Percentiles rank a stretch among this genome's conserved stretches.
phyloP scores from a whole-genome alignment of 805 yeast genomes.

The Nakazawaea ambrosiae region DNA sequence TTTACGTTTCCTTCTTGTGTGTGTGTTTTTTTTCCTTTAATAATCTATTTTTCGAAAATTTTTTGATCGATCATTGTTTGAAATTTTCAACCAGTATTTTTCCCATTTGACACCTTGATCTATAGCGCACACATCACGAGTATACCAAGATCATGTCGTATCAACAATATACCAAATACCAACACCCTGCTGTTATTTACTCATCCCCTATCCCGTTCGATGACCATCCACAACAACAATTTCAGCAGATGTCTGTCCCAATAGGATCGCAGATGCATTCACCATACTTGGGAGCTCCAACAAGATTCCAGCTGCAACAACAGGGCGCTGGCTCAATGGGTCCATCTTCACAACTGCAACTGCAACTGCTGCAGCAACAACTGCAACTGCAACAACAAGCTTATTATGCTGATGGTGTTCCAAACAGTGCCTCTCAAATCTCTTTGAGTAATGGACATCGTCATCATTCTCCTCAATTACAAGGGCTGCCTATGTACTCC shows the following conservation, averaged over 20 bases:
- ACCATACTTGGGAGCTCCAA: not conserved
- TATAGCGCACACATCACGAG: too few species aligned
- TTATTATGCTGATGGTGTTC: not conserved
- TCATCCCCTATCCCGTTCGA: conserved; percentile 1
- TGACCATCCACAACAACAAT: conserved; percentile 1
- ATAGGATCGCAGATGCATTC: not conserved
- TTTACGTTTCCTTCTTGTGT: too few species aligned
- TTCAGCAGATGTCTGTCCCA: not conserved
- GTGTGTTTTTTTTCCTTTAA: too few species aligned
- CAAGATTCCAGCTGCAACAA: not conserved
- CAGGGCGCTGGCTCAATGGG: not conserved
- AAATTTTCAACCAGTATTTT: too few species aligned
- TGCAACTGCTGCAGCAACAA: not conserved
- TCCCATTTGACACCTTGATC: too few species aligned
- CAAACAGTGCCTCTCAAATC: not conserved
- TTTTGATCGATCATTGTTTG: too few species aligned
- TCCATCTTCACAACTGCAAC: not conserved
- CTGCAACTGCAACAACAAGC: too few species aligned
- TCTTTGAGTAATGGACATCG: not conserved
- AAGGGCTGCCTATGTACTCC: not conserved
- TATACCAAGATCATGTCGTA: too few species aligned
- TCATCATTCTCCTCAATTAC: not conserved
- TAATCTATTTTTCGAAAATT: too few species aligned
- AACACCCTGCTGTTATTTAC: conserved; percentile 3
- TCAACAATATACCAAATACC: conserved; percentile 3